phyloP scores from a whole-genome alignment of 495 filamentous ascomycete species.

The Aspergillus egyptiacus region DNA sequence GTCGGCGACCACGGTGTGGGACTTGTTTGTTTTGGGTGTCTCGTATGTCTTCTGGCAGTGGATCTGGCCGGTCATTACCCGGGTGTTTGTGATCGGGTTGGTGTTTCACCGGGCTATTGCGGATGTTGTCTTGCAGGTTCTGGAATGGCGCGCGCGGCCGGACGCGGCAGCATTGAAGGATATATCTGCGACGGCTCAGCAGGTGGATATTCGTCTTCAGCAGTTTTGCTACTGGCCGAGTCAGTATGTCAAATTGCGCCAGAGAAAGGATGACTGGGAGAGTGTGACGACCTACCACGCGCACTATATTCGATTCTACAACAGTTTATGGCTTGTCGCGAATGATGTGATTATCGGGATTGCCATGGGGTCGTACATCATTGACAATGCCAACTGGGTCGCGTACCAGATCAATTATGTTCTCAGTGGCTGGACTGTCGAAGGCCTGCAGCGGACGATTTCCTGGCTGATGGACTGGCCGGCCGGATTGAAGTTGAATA shows the following conservation, averaged over 20 bases:
- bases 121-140: slow-evolving; percentile 68
- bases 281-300: slow-evolving; percentile 93
- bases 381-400: slow-evolving; percentile 85
- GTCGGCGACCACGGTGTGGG: slow-evolving; percentile 79
- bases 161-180: slow-evolving; percentile 86
- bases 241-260: slow-evolving; percentile 85
- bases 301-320: slow-evolving; percentile 99
- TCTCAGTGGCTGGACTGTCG: slow-evolving; percentile 77
- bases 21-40: slow-evolving; percentile 60
- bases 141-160: slow-evolving; percentile 83
- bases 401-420: slow-evolving; percentile 74
- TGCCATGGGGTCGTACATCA: slow-evolving; percentile 91
- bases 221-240: slow-evolving; percentile 99
- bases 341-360: slow-evolving; percentile 99
- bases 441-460: slow-evolving; percentile 83
- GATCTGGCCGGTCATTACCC: slow-evolving; percentile 69
- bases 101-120: slow-evolving; percentile 76
- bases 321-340: slow-evolving; percentile 95
- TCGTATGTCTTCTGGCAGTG: slow-evolving; percentile 69
- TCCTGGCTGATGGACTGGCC: slow-evolving; percentile 95
- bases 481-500: slow-evolving; percentile 97
- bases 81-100: slow-evolving; percentile 67
- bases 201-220: slow-evolving; percentile 94
- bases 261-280: slow-evolving; percentile 87
- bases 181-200: slow-evolving; percentile 94